Conservation (phyloP, 2,329 filamentous ascomycete genomes). For the Diaporthe sp. region DNA sequence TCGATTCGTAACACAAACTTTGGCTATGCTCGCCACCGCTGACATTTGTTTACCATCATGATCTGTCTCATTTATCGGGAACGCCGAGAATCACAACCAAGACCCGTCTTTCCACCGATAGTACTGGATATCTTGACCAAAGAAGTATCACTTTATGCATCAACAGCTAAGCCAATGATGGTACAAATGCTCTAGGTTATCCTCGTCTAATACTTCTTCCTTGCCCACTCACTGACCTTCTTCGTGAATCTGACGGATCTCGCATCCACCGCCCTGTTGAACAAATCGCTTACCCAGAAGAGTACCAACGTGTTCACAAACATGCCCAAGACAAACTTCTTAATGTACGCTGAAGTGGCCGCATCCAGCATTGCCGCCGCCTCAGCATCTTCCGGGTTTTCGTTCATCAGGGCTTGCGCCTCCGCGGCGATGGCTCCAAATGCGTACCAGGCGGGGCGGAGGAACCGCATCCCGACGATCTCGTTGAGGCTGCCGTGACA, state of each 20-base stretch:
- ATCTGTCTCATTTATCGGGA: neutral
- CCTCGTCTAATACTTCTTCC: neutral
- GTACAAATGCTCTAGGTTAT: too few relatives aligned
- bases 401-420: neutral
- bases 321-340: neutral
- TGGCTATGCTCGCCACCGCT: too few relatives aligned
- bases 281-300: constrained; percentile 46
- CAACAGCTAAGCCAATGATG: neutral
- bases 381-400: neutral
- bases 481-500: constrained; percentile 42
- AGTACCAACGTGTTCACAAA: constrained; percentile 42
- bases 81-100: neutral
- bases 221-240: constrained; percentile 41
- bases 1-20: too few relatives aligned
- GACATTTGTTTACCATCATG: too few relatives aligned
- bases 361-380: neutral
- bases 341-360: neutral
- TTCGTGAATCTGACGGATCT: constrained; percentile 41
- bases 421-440: neutral
- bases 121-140: neutral
- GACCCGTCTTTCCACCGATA: neutral
- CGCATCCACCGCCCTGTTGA: constrained; percentile 44
- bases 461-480: constrained; percentile 20
- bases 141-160: too few relatives aligned
- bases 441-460: constrained; percentile 15